A percentile compares a stretch with the other conserved stretches of the same genome.
Evolutionary conservation across 1,139 yeast species (phyloP).

Genomic region (Debaryomyces coudertii): DNA sequence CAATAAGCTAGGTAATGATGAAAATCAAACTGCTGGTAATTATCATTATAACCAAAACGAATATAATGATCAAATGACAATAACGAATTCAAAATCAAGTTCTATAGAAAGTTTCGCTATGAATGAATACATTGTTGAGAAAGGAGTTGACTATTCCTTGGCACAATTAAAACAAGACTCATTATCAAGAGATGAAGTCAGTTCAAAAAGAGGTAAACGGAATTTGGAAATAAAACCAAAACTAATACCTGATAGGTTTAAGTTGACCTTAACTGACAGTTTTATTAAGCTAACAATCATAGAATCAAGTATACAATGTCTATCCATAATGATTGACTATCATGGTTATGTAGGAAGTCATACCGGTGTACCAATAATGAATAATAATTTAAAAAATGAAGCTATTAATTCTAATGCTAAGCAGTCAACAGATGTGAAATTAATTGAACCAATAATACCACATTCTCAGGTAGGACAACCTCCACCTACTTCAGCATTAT

Average conservation of each 20-base stretch:
- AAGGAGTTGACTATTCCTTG: conserved; percentile 3
- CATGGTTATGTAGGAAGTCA: conserved; percentile 14
- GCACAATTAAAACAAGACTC: neutral
- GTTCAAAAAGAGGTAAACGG: conserved; percentile 28
- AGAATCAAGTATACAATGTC: conserved; percentile 16
- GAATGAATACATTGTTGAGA: neutral
- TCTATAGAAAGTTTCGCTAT: neutral
- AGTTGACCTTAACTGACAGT: conserved; percentile 16
- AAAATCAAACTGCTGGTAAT: neutral
- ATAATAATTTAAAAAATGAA: conserved; percentile 11
- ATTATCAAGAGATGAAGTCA: conserved; percentile 20
- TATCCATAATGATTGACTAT: conserved; percentile 15
- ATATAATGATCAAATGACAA: conserved; percentile 2
- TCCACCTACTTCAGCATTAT: conserved; percentile 12
- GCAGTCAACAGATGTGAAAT: neutral
- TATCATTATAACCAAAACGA: neutral
- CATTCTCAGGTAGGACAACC: neutral
- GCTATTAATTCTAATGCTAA: conserved; percentile 10
- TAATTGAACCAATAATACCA: conserved; percentile 9
- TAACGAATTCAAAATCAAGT: neutral
- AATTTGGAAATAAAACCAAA: conserved; percentile 21
- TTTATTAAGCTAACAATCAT: conserved; percentile 14
- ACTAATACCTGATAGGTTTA: conserved; percentile 19
- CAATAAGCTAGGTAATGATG: neutral
- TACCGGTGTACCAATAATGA: conserved; percentile 9